Evolutionary conservation across 1,284 basidiomycete genomes (phyloP).

Genomic region (Entoloma clypeatum): DNA sequence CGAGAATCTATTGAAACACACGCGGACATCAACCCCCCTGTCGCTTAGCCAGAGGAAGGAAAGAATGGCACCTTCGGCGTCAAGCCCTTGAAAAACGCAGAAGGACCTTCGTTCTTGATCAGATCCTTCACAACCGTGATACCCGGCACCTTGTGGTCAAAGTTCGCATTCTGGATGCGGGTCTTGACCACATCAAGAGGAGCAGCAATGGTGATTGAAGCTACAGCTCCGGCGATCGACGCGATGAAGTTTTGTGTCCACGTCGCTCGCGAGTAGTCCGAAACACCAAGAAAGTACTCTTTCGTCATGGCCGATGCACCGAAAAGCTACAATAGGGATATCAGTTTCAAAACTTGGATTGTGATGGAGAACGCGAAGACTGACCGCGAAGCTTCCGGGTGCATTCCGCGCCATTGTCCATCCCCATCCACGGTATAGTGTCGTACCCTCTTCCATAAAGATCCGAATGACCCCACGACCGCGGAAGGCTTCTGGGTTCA

Average conservation of each 20-base stretch:
- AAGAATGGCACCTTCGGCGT: conserved; percentile 77
- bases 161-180: conserved; percentile 97
- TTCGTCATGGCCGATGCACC: conserved; percentile 95
- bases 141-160: conserved; percentile 90
- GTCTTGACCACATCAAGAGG: conserved; percentile 97
- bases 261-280: conserved; percentile 89
- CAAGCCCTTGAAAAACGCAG: conserved; percentile 95
- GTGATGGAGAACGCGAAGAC: conserved; percentile 28
- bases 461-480: conserved; percentile 89
- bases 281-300: conserved; percentile 86
- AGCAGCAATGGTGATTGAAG: conserved; percentile 94
- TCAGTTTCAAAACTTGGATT: neutral
- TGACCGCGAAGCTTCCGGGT: conserved; percentile 90
- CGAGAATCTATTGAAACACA: conserved; percentile 66
- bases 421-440: conserved; percentile 95
- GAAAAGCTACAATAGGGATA: conserved; percentile 63
- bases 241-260: conserved; percentile 97
- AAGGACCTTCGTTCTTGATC: conserved; percentile 79
- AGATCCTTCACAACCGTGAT: conserved; percentile 84
- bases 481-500: conserved; percentile 94
- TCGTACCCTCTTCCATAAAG: conserved; percentile 87
- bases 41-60: neutral
- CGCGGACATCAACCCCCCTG: neutral
- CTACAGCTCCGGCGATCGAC: conserved; percentile 90
- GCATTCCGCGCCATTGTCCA: conserved; percentile 99